Base-by-base conservation (phyloP, 306 rosid genomes). In the Quercus glauca region DNA sequence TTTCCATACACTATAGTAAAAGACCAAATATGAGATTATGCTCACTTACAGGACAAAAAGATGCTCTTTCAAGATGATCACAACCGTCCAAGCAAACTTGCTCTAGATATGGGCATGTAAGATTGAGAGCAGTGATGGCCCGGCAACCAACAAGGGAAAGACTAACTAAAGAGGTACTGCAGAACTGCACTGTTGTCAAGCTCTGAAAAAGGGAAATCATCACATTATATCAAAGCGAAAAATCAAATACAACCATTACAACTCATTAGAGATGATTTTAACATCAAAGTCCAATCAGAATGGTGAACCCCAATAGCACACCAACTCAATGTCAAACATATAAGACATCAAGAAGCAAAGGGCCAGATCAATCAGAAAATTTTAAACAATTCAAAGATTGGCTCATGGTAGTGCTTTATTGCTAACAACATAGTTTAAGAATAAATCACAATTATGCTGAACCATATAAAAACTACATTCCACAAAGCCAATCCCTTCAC, bases 91-190 rank as follows among this genome's bases (percentile, higher is more conserved):
- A 87, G 81, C 90, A 88, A 82, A 96, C 97, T 79, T 85, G 89
- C 90, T 93, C 94, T 55, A 96, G 98, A 86, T 86, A 79, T 55
- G 92, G 94, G 79, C 99, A 93, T 3, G 87, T 85, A 74, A 96
- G 94, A 80, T 93, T 90, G 23, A 96, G 97, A 58, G 92, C 74
- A 55, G 89, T 93, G 79, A 93, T 78, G 75, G 81, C 90, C 67
- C 98, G 97, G 76, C 99, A 96, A 80, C 98, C 98, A 76, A 90
- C 96, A 77, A 96, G 98, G 69, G 98, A 96, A 76, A 96, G 98
- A 83, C 90, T 87, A 75, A 73, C 81, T 69, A 96, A 82, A 55
- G 99, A 90, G 65, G 90, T 81, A 86, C 97, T 96, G 78, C 81
- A 81, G 88, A 96, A 96, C 73, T 64, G 86, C 81, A 96, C 96